Conservation (phyloP, 805 yeast species). For the Metschnikowia proteae region DNA sequence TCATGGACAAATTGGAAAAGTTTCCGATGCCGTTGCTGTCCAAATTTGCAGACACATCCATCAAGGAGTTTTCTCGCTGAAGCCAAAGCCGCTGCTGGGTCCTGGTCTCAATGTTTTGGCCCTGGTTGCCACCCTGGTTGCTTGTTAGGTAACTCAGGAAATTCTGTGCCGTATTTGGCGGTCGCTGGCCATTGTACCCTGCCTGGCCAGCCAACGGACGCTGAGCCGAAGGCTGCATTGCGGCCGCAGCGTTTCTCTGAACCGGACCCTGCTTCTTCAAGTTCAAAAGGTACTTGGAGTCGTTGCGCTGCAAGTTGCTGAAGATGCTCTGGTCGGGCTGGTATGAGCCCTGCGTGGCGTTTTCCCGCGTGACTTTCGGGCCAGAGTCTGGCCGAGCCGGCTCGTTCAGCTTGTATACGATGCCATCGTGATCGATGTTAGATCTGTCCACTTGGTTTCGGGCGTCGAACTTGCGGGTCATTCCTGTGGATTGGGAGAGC, state of each 20-base stretch:
- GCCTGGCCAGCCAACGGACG: conserved; percentile 4
- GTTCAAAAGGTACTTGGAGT: conserved; percentile 29
- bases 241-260: neutral
- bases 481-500: conserved; percentile 42
- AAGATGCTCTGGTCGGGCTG: conserved; percentile 42
- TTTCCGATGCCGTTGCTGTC: conserved; percentile 31
- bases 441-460: conserved; percentile 5
- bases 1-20: conserved; percentile 38
- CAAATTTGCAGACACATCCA: conserved; percentile 45
- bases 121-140: conserved; percentile 4
- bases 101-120: conserved; percentile 48
- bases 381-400: conserved; percentile 17
- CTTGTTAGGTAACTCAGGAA: conserved; percentile 37
- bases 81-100: conserved; percentile 85
- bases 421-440: conserved; percentile 6
- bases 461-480: conserved; percentile 30
- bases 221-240: neutral
- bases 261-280: conserved; percentile 19
- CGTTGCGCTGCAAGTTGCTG: conserved; percentile 39
- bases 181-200: neutral
- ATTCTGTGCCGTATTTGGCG: conserved; percentile 7
- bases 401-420: conserved; percentile 1
- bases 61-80: conserved; percentile 68
- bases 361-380: conserved; percentile 31
- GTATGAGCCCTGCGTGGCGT: conserved; percentile 34